phyloP scores from a whole-genome alignment of 2,329 filamentous ascomycete species.

The Xylariaceae sp. region DNA sequence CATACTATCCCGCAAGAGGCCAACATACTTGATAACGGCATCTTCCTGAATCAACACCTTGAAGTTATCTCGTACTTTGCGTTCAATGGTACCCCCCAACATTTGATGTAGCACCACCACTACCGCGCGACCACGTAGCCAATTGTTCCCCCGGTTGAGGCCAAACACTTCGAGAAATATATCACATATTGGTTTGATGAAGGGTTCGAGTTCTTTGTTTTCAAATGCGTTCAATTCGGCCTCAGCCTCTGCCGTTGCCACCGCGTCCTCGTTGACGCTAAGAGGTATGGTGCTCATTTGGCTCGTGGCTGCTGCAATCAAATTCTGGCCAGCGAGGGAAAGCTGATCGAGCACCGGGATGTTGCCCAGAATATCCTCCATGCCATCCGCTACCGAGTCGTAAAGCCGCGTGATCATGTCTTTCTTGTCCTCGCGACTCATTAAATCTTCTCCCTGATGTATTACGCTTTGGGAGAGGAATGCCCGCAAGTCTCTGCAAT shows the following conservation, averaged over 20 bases:
- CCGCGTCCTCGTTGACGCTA: slow-evolving; percentile 45
- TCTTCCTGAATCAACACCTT: slow-evolving; percentile 71
- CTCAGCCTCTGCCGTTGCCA: slow-evolving; percentile 70
- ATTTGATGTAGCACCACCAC: slow-evolving; percentile 95
- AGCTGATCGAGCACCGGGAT: slow-evolving; percentile 93
- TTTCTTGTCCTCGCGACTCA: slow-evolving; percentile 61
- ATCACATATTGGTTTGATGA: slow-evolving; percentile 97
- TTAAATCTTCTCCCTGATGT: slow-evolving; percentile 52
- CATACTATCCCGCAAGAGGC: slow-evolving; percentile 66
- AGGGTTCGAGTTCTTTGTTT: slow-evolving; percentile 81
- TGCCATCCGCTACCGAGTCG: slow-evolving; percentile 93
- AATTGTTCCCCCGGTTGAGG: slow-evolving; percentile 90
- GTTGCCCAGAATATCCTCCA: slow-evolving; percentile 96
- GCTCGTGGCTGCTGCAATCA: slow-evolving; percentile 70
- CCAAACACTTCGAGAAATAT: slow-evolving; percentile 95
- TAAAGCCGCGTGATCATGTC: slow-evolving; percentile 94
- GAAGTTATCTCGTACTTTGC: slow-evolving; percentile 84
- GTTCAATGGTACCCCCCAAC: slow-evolving; percentile 90
- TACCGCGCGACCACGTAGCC: slow-evolving; percentile 90
- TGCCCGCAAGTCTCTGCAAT: slow-evolving; percentile 82
- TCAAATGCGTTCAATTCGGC: slow-evolving; percentile 93
- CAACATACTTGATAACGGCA: slow-evolving; percentile 69
- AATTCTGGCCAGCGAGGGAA: slow-evolving; percentile 84
- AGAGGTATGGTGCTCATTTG: slow-evolving; percentile 55
- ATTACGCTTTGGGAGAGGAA: slow-evolving; percentile 89